These are phyloP conservation scores for Colletotrichum salicis DNA, from an alignment of 2,329 filamentous ascomycete species.

Conservation along the genomic window DNA sequence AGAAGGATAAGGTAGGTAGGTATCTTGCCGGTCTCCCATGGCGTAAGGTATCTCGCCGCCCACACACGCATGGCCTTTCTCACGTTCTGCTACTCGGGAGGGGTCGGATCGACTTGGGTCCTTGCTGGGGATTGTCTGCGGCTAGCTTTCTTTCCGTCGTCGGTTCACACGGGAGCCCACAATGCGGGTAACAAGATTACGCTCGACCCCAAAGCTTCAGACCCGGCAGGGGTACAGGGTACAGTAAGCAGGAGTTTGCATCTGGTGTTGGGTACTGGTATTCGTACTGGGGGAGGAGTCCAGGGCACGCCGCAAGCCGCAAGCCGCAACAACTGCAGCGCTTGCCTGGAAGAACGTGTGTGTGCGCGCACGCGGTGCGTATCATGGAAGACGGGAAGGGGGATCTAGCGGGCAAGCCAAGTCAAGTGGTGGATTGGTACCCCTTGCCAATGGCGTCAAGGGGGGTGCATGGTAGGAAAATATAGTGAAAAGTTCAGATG, in stretches of 20 bases:
- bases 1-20: not conserved
- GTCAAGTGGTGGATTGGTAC: conserved; percentile 3
- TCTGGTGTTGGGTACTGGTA: not conserved
- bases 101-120: conserved; percentile 33
- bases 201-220: conserved; percentile 36
- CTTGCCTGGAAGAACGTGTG: not conserved
- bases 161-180: conserved; percentile 35
- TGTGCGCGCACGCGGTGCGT: conserved; percentile 14
- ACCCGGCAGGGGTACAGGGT: conserved; percentile 29
- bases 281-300: not conserved
- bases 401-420: conserved; percentile 24
- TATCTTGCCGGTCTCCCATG: conserved; percentile 12
- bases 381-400: conserved; percentile 25
- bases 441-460: conserved; percentile 10
- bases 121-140: conserved; percentile 36
- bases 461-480: conserved; percentile 22
- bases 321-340: not conserved
- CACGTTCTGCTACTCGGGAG: conserved; percentile 24
- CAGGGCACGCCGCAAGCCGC: not conserved
- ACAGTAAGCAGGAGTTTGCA: conserved; percentile 17
- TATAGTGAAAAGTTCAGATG: conserved; percentile 35
- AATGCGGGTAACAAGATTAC: conserved; percentile 35
- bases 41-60: not conserved
- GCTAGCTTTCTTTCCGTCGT: conserved; percentile 37
- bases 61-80: conserved; percentile 29